These are phyloP conservation scores for Candida ulmi DNA, from an alignment of 805 yeast species.

Conservation along the genomic window DNA sequence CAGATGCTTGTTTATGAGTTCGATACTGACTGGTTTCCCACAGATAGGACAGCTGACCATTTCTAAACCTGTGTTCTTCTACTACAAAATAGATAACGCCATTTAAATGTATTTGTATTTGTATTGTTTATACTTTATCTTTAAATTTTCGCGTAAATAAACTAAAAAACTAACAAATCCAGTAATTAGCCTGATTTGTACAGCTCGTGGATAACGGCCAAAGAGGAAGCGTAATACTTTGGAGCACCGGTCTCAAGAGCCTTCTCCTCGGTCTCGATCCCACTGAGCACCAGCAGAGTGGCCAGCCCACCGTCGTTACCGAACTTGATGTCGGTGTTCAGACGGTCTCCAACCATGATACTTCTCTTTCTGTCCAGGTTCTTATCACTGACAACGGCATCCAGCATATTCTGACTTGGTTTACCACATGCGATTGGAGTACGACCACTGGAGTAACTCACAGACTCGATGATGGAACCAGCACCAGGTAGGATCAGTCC, in stretches of 20 bases:
- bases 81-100: too few relatives aligned
- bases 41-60: conserved; percentile 25
- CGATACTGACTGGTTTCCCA: conserved; percentile 11
- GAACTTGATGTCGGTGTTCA: conserved; percentile 92
- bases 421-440: conserved; percentile 90
- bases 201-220: conserved; percentile 59
- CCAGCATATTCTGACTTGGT: conserved; percentile 87
- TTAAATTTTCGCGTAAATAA: background rate
- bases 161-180: too few relatives aligned
- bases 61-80: too few relatives aligned
- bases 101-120: too few relatives aligned
- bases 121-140: too few relatives aligned
- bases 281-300: conserved; percentile 84
- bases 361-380: conserved; percentile 53
- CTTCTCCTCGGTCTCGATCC: conserved; percentile 74
- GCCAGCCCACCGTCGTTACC: conserved; percentile 85
- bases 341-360: conserved; percentile 92
- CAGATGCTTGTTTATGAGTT: conserved; percentile 18
- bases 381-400: conserved; percentile 65
- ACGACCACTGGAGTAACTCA: conserved; percentile 72
- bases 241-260: conserved; percentile 50
- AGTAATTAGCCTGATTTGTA: too few relatives aligned
- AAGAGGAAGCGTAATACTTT: conserved; percentile 57
- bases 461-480: conserved; percentile 80
- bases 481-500: conserved; percentile 91